Conservation (phyloP, 2,329 filamentous ascomycete species). For the Cercospora sp. region DNA sequence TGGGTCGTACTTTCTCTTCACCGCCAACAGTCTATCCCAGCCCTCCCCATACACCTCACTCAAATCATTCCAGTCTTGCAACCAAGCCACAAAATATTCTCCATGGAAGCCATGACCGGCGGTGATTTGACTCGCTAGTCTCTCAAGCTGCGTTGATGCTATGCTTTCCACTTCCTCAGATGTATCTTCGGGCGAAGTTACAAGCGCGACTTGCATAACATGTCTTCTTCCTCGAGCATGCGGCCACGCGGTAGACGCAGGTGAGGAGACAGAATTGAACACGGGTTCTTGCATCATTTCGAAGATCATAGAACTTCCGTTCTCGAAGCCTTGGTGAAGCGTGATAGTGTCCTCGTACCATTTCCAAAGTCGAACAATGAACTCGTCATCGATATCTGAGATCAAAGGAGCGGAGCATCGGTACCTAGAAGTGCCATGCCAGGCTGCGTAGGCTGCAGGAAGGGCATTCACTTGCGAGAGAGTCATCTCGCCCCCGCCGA, state of each 20-base stretch:
- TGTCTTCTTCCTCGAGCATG: constrained; percentile 29
- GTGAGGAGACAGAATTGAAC: constrained; percentile 26
- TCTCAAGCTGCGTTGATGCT: constrained; percentile 24
- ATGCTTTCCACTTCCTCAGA: constrained; percentile 26
- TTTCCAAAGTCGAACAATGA: constrained; percentile 33
- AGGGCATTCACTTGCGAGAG: constrained; percentile 33
- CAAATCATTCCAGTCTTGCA: constrained; percentile 31
- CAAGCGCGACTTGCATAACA: constrained; percentile 33
- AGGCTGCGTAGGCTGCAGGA: constrained; percentile 26
- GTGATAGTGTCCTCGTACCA: constrained; percentile 34
- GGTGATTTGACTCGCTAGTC: constrained; percentile 23
- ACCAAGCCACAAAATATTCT: constrained; percentile 33
- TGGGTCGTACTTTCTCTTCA: constrained; percentile 30
- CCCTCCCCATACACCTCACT: constrained; percentile 32
- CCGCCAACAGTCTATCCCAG: constrained; percentile 24
- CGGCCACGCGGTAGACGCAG: constrained; percentile 33
- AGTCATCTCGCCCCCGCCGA: constrained; percentile 29
- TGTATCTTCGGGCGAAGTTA: constrained; percentile 23
- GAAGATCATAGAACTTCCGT: constrained; percentile 32
- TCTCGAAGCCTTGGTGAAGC: constrained; percentile 24
- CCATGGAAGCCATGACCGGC: constrained; percentile 24
- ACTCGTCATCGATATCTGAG: constrained; percentile 30
- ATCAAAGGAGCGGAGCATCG: constrained; percentile 34
- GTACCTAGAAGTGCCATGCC: constrained; percentile 31
- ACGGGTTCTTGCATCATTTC: constrained; percentile 36